Evolutionary conservation across 495 filamentous ascomycete species (phyloP), one percentile per base, ranked within the genome.

Genomic region (Friedmanniomyces simplex): DNA sequence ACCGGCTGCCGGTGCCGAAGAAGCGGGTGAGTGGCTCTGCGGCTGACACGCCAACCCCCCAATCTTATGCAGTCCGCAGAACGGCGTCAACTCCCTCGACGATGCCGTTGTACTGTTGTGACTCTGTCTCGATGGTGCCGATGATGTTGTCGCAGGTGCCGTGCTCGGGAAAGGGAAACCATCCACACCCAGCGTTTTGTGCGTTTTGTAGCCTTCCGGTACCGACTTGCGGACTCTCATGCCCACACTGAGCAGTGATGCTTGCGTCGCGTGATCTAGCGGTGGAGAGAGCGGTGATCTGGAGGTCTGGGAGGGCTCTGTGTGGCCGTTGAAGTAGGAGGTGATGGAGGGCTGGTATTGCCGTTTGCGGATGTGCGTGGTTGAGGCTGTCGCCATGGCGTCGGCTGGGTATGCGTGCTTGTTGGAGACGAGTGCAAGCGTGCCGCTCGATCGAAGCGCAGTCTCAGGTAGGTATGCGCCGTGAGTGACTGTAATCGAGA

Each of bases 181-280:
- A 34, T 60, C 52, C n/a, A 16, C 36, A 8, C 49, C 49, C 13
- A 63, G 24, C 20, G 62, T 63, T 59, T 74, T 65, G 60, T 79
- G 78, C 13, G 87, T 91, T 73, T 91, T 94, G 74, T 95, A 95
- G 52, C 91, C 91, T 57, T 95, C 89, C 0, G 88, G 86, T 2
- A 97, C 83, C 11, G 85, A 84, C 71, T 97, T 96, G 58, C 91
- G 85, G 51, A 97, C 79, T 34, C 90, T 82, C 88, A 96, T 94
- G 62, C 91, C 91, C 52, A 97, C 91, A 58, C 77, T 85, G 3
- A 96, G 75, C 14, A 96, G 82, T 16, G 83, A 84, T 16, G 89
- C 75, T 68, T 93, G 88, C 22, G 10, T 88, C 80, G 20, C 89
- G 75, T 59, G n/a, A 42, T 58, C 69, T 58, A 64, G 60, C 14